These are phyloP conservation scores for Ustanciosporium gigantosporum DNA, from an alignment of 1,284 basidiomycete species.

Conservation along the genomic window DNA sequence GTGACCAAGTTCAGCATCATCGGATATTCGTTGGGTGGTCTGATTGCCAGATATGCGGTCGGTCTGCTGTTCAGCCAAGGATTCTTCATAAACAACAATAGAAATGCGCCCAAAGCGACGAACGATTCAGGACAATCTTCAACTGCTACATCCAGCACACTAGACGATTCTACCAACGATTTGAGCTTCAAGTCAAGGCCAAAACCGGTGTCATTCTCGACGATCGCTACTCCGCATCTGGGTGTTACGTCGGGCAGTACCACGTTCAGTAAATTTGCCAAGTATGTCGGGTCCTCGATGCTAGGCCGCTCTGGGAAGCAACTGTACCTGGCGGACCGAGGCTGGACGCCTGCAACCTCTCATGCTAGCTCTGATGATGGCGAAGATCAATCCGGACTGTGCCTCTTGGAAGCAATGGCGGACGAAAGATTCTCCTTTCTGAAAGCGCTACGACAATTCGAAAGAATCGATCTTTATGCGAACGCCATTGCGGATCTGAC, in stretches of 20 bases:
- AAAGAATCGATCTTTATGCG: slow-evolving; percentile 77
- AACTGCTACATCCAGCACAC: neutral
- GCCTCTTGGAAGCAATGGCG: slow-evolving; percentile 40
- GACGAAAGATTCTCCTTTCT: slow-evolving; percentile 73
- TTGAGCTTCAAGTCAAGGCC: slow-evolving; percentile 19
- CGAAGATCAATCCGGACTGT: slow-evolving; percentile 1
- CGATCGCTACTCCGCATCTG: slow-evolving; percentile 80
- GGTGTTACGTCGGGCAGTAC: slow-evolving; percentile 63
- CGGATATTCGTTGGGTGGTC: slow-evolving; percentile 76
- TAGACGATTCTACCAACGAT: neutral
- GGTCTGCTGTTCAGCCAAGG: slow-evolving; percentile 70
- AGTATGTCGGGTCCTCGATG: slow-evolving; percentile 63
- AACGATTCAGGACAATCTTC: neutral
- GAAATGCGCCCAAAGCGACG: neutral
- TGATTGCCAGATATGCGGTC: slow-evolving; percentile 76
- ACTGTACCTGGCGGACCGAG: slow-evolving; percentile 32
- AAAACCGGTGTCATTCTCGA: slow-evolving; percentile 66
- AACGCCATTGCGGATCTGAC: slow-evolving; percentile 67
- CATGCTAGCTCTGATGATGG: neutral
- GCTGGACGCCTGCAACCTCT: slow-evolving; percentile 14
- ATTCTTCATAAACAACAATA: slow-evolving; percentile 36
- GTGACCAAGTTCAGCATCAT: slow-evolving; percentile 31
- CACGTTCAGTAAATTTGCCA: slow-evolving; percentile 69
- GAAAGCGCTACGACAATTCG: slow-evolving; percentile 73
- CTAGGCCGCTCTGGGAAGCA: slow-evolving; percentile 12